A percentile compares a stretch with the other conserved stretches of the same genome.
These are phyloP conservation scores for Amyloporia xantha DNA, from an alignment of 768 basidiomycete species.

Conservation along the genomic window DNA sequence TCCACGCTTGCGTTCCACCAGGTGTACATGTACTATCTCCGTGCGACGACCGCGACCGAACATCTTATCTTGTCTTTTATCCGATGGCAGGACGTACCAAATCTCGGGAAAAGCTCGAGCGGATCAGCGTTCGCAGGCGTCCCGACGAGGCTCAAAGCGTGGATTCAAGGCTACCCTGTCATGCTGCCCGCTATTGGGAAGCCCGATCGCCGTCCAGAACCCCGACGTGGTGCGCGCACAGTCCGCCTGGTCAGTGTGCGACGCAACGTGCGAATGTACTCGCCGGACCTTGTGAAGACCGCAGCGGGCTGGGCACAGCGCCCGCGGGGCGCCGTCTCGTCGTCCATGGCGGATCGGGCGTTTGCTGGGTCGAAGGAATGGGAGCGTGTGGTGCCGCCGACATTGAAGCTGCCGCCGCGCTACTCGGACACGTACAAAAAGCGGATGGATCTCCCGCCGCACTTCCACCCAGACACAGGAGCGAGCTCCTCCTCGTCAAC, in stretches of 20 bases:
- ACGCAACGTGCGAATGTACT: conserved; percentile 83
- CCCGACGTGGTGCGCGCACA: conserved; percentile 70
- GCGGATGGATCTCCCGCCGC: conserved; percentile 60
- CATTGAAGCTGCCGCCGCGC: conserved; percentile 52
- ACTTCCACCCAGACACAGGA: conserved; percentile 46
- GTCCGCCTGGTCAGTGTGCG: conserved; percentile 73
- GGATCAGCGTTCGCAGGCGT: conserved; percentile 54
- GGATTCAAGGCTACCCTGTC: conserved; percentile 85
- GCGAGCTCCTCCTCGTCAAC: conserved; percentile 26
- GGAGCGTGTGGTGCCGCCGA: conserved; percentile 62
- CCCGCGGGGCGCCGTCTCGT: conserved; percentile 21
- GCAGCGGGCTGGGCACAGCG: conserved; percentile 42
- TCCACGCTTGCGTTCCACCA: conserved; percentile 45
- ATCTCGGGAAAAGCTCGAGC: conserved; percentile 30
- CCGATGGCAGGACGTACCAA: conserved; percentile 60
- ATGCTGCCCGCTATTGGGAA: conserved; percentile 63
- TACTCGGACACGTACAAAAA: conserved; percentile 76
- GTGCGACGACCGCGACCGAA: conserved; percentile 81
- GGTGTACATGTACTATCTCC: conserved; percentile 67
- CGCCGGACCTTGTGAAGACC: conserved; percentile 73
- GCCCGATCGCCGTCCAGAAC: conserved; percentile 45
- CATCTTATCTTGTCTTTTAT: conserved; percentile 90
- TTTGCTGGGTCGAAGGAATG: conserved; percentile 66
- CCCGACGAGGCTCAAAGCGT: conserved; percentile 82
- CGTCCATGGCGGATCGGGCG: conserved; percentile 34